Conservation (phyloP, 1,139 yeast species). For the Kurtzmaniella quercitrusa region DNA sequence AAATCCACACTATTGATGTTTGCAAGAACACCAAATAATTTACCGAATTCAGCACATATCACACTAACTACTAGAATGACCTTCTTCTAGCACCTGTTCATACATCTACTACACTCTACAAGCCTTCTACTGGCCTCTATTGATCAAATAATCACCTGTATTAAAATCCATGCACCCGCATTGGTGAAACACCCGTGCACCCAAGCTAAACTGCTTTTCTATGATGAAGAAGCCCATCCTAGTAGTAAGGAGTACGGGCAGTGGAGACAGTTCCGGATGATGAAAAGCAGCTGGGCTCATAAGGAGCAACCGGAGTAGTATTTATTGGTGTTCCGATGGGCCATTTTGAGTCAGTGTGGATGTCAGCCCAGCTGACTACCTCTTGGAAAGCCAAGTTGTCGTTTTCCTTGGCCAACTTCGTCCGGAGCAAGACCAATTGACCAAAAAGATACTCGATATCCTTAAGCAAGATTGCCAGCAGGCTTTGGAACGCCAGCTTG, state of each 20-base stretch:
- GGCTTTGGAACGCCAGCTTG: slow-evolving; percentile 29
- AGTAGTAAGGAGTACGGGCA: not conserved
- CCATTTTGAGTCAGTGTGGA: slow-evolving; percentile 40
- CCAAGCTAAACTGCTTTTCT: too few species aligned
- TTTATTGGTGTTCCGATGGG: slow-evolving; percentile 43
- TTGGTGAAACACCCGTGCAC: slow-evolving; percentile 1
- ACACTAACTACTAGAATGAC: too few species aligned
- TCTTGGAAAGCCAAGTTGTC: slow-evolving; percentile 36
- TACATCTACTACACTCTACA: too few species aligned
- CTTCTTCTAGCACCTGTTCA: too few species aligned
- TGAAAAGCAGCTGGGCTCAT: slow-evolving; percentile 6
- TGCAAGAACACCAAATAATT: too few species aligned
- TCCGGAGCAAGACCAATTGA: slow-evolving; percentile 31
- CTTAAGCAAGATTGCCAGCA: slow-evolving; percentile 33
- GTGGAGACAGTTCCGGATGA: not conserved
- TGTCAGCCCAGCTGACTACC: slow-evolving; percentile 34
- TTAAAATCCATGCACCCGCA: not conserved
- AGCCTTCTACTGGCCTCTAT: too few species aligned
- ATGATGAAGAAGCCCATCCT: not conserved
- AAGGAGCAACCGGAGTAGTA: slow-evolving; percentile 11
- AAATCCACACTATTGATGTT: not conserved
- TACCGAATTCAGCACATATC: too few species aligned
- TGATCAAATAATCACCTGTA: too few species aligned
- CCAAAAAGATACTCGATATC: slow-evolving; percentile 39
- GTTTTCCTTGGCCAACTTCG: slow-evolving; percentile 42